Evolutionary conservation across 2,329 filamentous ascomycete species (phyloP).

Genomic region (Aspergillus eucalypticola): DNA sequence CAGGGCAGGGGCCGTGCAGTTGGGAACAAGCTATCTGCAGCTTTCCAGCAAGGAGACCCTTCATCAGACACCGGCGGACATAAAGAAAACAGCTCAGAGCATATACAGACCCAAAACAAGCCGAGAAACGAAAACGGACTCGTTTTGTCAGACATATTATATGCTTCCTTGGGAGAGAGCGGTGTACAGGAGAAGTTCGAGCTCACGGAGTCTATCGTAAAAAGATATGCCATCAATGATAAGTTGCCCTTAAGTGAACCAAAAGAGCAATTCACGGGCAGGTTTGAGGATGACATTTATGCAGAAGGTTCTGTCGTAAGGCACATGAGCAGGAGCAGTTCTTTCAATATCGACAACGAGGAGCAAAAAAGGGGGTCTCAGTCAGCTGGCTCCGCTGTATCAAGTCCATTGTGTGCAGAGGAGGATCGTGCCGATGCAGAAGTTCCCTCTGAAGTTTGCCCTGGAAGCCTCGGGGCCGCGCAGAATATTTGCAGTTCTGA

Average conservation of each 20-base stretch:
- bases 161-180: not conserved
- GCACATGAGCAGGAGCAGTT: not conserved
- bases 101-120: not conserved
- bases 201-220: too few species aligned
- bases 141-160: not conserved
- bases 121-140: not conserved
- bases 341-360: not conserved
- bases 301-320: not conserved
- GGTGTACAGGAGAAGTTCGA: too few species aligned
- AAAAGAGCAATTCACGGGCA: not conserved
- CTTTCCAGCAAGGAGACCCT: constrained; percentile 14
- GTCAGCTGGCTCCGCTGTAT: not conserved
- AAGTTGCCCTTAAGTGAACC: not conserved
- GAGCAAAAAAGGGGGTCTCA: not conserved
- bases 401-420: not conserved
- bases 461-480: too few species aligned
- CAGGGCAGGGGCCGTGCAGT: constrained; percentile 26
- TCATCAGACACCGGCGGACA: not conserved
- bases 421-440: not conserved
- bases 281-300: not conserved
- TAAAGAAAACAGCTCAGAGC: not conserved
- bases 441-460: not conserved
- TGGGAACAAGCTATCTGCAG: constrained; percentile 26
- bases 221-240: not conserved
- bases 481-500: not conserved